Evolutionary conservation across 2,329 filamentous ascomycete species (phyloP), one percentile per base, ranked within the genome.

Genomic region (Colletotrichum musicola): DNA sequence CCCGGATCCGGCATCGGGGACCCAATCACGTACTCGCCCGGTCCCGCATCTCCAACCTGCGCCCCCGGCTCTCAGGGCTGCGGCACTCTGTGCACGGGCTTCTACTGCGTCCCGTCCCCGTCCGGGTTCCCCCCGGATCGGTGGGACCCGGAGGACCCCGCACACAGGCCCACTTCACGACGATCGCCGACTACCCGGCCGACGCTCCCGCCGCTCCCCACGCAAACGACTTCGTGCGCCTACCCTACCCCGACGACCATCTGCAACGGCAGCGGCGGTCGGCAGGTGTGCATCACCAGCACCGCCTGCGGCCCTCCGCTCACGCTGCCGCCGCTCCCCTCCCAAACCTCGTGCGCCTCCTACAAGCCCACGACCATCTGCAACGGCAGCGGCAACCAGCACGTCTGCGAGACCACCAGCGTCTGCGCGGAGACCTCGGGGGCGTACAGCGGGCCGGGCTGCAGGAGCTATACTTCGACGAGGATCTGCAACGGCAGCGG

Each of bases 61-160:
- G 30, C 3, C 35, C 54, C 54, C 54, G 54, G 54, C 35, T 61
- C 62, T 2, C 54, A 35, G 20, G 74, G 71, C 58, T 73, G 72
- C 27, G 72, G 73, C 40, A 62, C 38, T 9, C n/a, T 75, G 7
- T 75, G 72, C 61, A 46, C 65, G 3, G 73, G 73, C 2, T 75
- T 69, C 62, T 75, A 59, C 62, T 74, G 72, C 69, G 42, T 6
- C 3, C 66, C 72, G 7, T 44, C 27, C 2, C 73, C 72, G 20
- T 70, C 62, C 20, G 64, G 66, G 18, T 18, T 42, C 22, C 73
- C 72, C 6, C 69, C 69, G 16, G 71, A 47, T 1, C 68, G 67
- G 57, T 68, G 68, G 12, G 73, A 74, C 50, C 72, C 73, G 50
- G 69, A 73, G 54, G 71, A 73, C 51, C 72, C 73, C n/a, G 35